Base-by-base conservation (phyloP, 805 yeast genomes). In the Pichia nakasei region DNA sequence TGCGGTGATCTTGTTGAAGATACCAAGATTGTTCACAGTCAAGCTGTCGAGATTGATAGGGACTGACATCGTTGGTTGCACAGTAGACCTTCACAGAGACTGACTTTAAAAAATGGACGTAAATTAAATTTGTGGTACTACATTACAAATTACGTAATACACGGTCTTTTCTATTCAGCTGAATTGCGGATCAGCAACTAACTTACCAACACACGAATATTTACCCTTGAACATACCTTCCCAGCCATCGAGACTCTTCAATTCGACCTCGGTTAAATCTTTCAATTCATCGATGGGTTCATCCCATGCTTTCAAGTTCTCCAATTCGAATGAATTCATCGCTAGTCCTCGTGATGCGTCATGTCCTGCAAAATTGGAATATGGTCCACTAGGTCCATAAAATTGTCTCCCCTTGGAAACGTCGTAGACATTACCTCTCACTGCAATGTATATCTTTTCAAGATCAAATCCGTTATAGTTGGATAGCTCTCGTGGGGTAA, bases 301-400 rank as follows among this genome's bases (percentile, higher is more conserved):
- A 49, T 80, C 85, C 57, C 85, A 67, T 9, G 81, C 74, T 33
- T 80, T 82, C 22, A 93, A 67, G 59, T 70, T 71, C 43, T 69
- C 76, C 54, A 46, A 13, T 41, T 88, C 97, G 64, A 89, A 91
- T 17, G 95, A 84, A 63, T 88, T 89, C 54, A 76, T 68, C 1
- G 96, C 96, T 44, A 91, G 72, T 0, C 97, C 97, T 51, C 97
- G 71, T 1, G 94, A 82, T 4, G 97, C 97, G 65, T 91, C 97
- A 52, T 85, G 82, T 2, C 97, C 97, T 0, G 97, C 97, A 70
- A 91, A 91, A 58, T 85, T 86, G 36, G 85, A 80, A 64, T 91
- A 91, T 0, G 96, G 95, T 0, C 97, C 97, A 26, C 91, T 85
- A 7, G 97, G 97, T 0, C 97, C 97, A 62, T 91, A 91, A 59